Evolutionary conservation across 2,329 filamentous ascomycete species (phyloP), one percentile per base, ranked within the genome.

Genomic region (Fusarium brevicatenulatum): DNA sequence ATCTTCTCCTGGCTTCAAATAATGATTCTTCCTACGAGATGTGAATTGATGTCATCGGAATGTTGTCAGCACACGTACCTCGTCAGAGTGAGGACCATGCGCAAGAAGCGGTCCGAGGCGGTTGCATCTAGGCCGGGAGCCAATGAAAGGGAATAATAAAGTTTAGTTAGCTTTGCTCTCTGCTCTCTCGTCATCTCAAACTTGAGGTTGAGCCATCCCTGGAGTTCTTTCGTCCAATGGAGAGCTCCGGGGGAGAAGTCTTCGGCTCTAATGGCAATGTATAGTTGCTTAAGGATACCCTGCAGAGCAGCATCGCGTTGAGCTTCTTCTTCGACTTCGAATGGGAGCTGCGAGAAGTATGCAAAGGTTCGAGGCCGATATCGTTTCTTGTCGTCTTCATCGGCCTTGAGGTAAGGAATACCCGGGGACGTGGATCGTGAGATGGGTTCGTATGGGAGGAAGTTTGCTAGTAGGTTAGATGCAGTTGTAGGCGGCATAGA

Each of bases 221-320:
- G 91, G 53, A 99, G 91, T 88, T 99, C 96, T 75, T 95, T 91
- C 21, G 96, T 98, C 96, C 96, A 99, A 83, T 99, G 95, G 69
- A 97, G 87, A 34, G 95, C 96, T 39, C 96, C 96, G 0, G 95
- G 94, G 30, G 93, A 92, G 82, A 98, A 98, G 82, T 99, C 96
- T 74, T 97, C 95, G 7, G 96, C 92, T 80, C 95, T 92, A 72
- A 99, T 88, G 64, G 95, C 90, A 76, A 98, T 93, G 81, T 97
- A 98, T 36, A 99, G 91, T 79, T 97, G 93, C 81, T 95, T 96
- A 76, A 98, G 87, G 77, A 98, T 98, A 80, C 95, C 94, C 50
- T 92, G 88, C 52, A 99, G 86, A 70, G 95, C 94, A 56, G 87
- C 88, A 80, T 97, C 91, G 72, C 95, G 90, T 82, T 95, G 89